These are phyloP conservation scores for Musa balbisiana DNA, from an alignment of 202 grass and related monocot species.

Conservation along the genomic window DNA sequence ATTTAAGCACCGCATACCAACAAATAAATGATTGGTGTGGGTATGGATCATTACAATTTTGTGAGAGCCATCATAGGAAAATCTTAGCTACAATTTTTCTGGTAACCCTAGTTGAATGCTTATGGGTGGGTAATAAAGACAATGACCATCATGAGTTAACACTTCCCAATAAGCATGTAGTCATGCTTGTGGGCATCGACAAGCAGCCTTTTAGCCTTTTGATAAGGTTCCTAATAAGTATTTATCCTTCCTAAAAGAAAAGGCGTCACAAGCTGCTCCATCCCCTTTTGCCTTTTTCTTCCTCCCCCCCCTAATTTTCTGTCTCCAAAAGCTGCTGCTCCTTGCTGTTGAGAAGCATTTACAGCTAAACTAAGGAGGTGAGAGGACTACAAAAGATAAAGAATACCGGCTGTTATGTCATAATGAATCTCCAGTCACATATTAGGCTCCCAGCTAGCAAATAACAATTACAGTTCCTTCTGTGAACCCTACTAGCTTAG, in stretches of 20 bases:
- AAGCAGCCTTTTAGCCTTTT: slow-evolving; percentile 6
- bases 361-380: neutral
- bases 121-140: neutral
- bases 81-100: too few species aligned
- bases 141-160: neutral
- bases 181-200: neutral
- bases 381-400: neutral
- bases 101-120: neutral
- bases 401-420: too few species aligned
- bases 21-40: neutral
- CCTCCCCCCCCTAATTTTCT: neutral
- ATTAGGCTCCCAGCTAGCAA: too few species aligned
- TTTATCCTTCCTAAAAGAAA: slow-evolving; percentile 1
- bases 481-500: too few species aligned
- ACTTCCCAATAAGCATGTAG: neutral
- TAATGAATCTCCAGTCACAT: too few species aligned
- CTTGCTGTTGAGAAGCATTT: slow-evolving; percentile 1
- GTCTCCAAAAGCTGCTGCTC: slow-evolving; percentile 1
- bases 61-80: too few species aligned
- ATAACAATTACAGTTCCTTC: too few species aligned
- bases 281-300: neutral
- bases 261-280: neutral
- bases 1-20: neutral
- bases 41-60: too few species aligned
- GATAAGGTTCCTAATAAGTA: neutral